Percentiles rank a stretch among this genome's conserved stretches.
phyloP scores from a whole-genome alignment of 306 rosid species.

The Dalbergia oliveri region DNA sequence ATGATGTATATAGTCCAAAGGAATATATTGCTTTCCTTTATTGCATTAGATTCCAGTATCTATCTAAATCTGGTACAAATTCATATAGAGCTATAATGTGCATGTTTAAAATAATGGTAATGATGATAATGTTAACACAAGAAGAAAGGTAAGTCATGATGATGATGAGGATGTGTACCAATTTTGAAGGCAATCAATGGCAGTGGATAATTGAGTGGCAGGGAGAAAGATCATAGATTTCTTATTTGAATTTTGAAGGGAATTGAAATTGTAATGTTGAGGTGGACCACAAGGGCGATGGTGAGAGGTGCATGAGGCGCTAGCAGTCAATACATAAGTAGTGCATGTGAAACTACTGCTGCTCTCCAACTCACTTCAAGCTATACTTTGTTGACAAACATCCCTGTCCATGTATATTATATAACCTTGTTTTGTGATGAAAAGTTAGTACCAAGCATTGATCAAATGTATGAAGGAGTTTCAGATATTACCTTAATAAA shows the following conservation, averaged over 20 bases:
- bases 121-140: conserved; percentile 32
- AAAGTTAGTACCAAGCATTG: background rate
- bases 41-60: conserved; percentile 32
- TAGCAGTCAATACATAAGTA: background rate
- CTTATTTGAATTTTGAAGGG: conserved; percentile 43
- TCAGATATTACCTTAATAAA: background rate
- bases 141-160: conserved; percentile 38
- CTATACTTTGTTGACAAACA: background rate
- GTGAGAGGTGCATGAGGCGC: conserved; percentile 39
- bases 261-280: conserved; percentile 40
- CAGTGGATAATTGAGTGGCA: conserved; percentile 57
- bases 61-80: conserved; percentile 30
- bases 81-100: conserved; percentile 53
- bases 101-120: conserved; percentile 26
- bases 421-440: background rate
- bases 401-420: background rate
- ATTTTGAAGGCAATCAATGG: conserved; percentile 56
- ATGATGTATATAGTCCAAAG: background rate
- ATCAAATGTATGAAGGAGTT: background rate
- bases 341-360: conserved; percentile 44
- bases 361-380: conserved; percentile 31
- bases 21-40: background rate
- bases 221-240: conserved; percentile 39
- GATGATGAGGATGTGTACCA: conserved; percentile 51
- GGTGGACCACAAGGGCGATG: conserved; percentile 54